Base-by-base conservation (phyloP, 2,329 filamentous ascomycete species). In the Colletotrichum falcatum region DNA sequence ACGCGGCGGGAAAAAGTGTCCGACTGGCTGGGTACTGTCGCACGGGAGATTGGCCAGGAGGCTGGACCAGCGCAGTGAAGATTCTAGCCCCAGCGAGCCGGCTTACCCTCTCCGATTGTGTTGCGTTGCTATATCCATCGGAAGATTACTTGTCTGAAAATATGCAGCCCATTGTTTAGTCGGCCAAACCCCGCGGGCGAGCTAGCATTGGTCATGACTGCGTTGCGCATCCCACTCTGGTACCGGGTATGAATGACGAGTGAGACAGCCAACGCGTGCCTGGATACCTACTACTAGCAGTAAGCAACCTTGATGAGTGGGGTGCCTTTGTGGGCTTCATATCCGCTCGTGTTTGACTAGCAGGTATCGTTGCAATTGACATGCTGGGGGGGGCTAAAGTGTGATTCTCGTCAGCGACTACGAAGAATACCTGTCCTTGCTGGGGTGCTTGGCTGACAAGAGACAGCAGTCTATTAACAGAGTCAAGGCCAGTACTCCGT, bases 291-390 rank as follows among this genome's bases (percentile, higher is more conserved):
- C n/a, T n/a, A n/a, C n/a, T n/a, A n/a, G n/a, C n/a, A n/a, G n/a
- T 39, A 28, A 56, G 54, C 54, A 66, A 23, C 39, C 66, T 66
- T 33, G 14, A 28, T n/a, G 28, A 16, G 18, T 18, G 49, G 56
- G 51, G 56, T 35, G 51, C 18, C 18, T 26, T 35, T 61, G 67
- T 70, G 67, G 63, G 56, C 56, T 66, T 39, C 39, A 37, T 44
- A 37, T 61, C 51, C 56, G 67, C 67, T 58, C 56, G 51, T 46
- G 63, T 66, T 70, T 70, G 67, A 66, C 67, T 70, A 70, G 56
- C 51, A 58, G 56, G 51, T 30, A 66, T 66, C 48, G 35, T 51
- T 56, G 56, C 56, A 39, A 64, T 70, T 66, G 67, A 56, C 26
- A 58, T n/a, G 56, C 55, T 66, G 63, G 30, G n/a, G 63, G 56